phyloP scores from a whole-genome alignment of 495 filamentous ascomycete genomes.

The Tuber indicum region DNA sequence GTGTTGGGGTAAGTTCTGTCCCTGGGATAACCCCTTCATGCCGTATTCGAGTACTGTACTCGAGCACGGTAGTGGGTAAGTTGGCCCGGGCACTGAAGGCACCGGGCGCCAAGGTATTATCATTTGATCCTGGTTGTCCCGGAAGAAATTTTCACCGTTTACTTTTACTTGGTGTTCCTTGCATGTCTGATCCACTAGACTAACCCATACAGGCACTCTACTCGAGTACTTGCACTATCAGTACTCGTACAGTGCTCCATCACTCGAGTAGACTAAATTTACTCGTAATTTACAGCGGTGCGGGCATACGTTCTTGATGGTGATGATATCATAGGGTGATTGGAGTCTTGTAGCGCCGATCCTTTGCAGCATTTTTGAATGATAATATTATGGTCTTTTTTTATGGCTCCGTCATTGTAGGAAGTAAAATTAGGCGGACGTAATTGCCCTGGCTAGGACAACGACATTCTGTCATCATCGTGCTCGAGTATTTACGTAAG shows the following conservation, averaged over 20 bases:
- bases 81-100: neutral
- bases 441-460: neutral
- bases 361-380: neutral
- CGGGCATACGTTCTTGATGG: neutral
- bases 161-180: neutral
- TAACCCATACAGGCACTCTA: neutral
- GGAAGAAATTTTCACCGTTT: neutral
- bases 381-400: neutral
- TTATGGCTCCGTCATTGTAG: neutral
- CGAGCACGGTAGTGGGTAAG: neutral
- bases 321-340: neutral
- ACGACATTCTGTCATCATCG: neutral
- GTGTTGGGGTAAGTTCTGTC: no score
- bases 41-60: neutral
- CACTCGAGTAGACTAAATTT: no score
- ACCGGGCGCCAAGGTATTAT: neutral
- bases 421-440: neutral
- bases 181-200: neutral
- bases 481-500: no score
- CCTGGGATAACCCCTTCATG: no score
- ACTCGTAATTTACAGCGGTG: neutral
- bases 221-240: no score
- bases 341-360: neutral
- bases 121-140: neutral
- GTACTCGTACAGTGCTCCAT: no score